Evolutionary conservation across 2,329 filamentous ascomycete genomes (phyloP).

Genomic region (Botrytis fabae): DNA sequence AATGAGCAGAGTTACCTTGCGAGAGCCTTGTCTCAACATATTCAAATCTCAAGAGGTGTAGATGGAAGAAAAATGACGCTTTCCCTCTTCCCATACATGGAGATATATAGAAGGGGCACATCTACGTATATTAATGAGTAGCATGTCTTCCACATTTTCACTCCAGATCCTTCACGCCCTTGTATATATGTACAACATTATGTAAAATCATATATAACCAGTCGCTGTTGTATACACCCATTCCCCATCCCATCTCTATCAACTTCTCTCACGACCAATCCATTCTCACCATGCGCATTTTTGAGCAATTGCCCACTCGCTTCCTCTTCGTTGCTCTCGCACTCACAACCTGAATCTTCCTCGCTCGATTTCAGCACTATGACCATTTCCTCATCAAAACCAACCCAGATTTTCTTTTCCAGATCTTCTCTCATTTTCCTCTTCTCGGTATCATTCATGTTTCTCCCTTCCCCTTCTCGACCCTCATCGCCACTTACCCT

Average conservation of each 20-base stretch:
- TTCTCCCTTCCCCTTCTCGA: slow-evolving; percentile 51
- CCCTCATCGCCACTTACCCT: not conserved
- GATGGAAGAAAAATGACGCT: not conserved
- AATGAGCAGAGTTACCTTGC: not conserved
- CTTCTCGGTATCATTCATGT: slow-evolving; percentile 19
- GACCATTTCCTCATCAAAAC: slow-evolving; percentile 72
- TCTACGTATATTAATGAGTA: not conserved
- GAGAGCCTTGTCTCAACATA: not conserved
- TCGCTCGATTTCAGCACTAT: slow-evolving; percentile 54
- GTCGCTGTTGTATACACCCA: slow-evolving; percentile 47
- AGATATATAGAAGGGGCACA: not conserved
- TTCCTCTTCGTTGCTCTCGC: not conserved
- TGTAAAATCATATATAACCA: slow-evolving; percentile 72
- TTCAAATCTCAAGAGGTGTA: not conserved
- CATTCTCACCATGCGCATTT: not conserved
- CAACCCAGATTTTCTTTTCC: slow-evolving; percentile 55
- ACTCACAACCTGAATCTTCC: not conserved
- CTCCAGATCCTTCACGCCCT: not conserved
- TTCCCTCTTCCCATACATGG: not conserved
- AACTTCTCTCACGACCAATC: too few relatives aligned
- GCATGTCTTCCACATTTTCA: not conserved
- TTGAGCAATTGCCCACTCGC: not conserved
- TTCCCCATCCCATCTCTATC: not conserved
- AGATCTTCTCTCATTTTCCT: slow-evolving; percentile 7
- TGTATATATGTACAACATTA: not conserved